These are phyloP conservation scores for Rubia tinctorum DNA, from an alignment of 305 asterid genomes.

Conservation along the genomic window DNA sequence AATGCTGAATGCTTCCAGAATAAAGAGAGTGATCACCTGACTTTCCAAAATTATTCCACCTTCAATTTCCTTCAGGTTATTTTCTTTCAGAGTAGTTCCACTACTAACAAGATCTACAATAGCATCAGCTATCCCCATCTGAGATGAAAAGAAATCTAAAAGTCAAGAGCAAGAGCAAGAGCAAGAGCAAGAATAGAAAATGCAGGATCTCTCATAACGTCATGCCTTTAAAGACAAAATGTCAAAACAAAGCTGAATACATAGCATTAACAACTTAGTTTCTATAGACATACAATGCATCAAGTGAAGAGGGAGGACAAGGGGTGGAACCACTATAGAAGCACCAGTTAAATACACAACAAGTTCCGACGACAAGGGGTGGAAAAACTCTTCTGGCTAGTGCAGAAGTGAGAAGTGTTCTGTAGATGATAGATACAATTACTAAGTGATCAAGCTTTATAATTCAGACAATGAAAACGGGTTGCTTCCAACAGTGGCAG, in stretches of 20 bases:
- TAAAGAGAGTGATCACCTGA: conserved; percentile 52
- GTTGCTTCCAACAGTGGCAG: not conserved
- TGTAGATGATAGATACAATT: too few relatives aligned
- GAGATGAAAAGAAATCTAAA: conserved; percentile 11
- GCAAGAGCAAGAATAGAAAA: conserved; percentile 10
- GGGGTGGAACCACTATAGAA: not conserved
- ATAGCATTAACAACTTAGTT: not conserved
- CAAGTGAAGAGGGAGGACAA: not conserved
- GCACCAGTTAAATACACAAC: not conserved
- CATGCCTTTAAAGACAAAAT: not conserved
- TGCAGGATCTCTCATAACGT: not conserved
- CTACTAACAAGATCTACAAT: conserved; percentile 99
- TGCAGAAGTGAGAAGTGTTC: too few relatives aligned
- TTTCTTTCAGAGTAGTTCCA: conserved; percentile 92
- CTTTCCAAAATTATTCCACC: conserved; percentile 93
- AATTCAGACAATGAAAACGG: not conserved
- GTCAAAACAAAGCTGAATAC: not conserved
- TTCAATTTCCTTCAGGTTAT: conserved; percentile 88
- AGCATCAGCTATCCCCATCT: conserved; percentile 99
- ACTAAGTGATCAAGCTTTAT: not conserved
- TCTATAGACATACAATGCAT: not conserved
- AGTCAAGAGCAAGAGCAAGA: not conserved
- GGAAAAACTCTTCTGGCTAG: not conserved
- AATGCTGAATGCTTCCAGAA: not conserved
- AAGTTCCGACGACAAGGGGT: not conserved